Percentiles rank a stretch among this genome's conserved stretches.
phyloP scores from a whole-genome alignment of 192 early-diverging fungal genomes.

The Gigaspora rosea region DNA sequence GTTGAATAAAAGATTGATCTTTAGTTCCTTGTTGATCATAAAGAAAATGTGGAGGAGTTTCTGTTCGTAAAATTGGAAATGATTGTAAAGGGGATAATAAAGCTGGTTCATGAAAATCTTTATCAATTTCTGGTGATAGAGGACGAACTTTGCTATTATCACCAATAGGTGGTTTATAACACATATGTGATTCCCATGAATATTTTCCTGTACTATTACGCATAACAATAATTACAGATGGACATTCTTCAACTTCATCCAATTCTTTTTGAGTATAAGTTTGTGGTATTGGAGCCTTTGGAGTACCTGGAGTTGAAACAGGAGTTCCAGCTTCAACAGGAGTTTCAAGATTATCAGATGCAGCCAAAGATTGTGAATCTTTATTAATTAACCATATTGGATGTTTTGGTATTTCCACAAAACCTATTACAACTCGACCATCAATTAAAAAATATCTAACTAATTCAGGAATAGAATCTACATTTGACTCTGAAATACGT shows the following conservation, averaged over 20 bases:
- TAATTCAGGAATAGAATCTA: slow-evolving; percentile 33
- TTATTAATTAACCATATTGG: neutral
- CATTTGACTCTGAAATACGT: slow-evolving; percentile 19
- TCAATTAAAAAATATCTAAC: slow-evolving; percentile 74
- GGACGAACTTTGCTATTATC: neutral
- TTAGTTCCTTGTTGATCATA: neutral
- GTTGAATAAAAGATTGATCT: neutral
- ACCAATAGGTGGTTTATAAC: slow-evolving; percentile 40
- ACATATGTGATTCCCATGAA: slow-evolving; percentile 62
- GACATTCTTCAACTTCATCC: slow-evolving; percentile 33
- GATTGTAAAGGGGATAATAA: neutral
- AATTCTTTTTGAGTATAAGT: neutral
- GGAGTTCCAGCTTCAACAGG: neutral
- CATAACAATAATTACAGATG: slow-evolving; percentile 59
- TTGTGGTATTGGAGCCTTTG: neutral
- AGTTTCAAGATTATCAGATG: neutral
- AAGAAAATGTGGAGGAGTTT: neutral
- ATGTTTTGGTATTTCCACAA: slow-evolving; percentile 61
- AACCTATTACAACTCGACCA: slow-evolving; percentile 62
- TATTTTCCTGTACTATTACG: slow-evolving; percentile 74
- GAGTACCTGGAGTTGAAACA: slow-evolving; percentile 5
- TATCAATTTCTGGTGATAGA: neutral
- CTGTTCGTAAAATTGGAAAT: neutral
- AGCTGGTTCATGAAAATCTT: neutral
- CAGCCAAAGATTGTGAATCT: neutral